Evolutionary conservation across 2,329 filamentous ascomycete genomes (phyloP).

Genomic region (Chaetothyriales sp.): DNA sequence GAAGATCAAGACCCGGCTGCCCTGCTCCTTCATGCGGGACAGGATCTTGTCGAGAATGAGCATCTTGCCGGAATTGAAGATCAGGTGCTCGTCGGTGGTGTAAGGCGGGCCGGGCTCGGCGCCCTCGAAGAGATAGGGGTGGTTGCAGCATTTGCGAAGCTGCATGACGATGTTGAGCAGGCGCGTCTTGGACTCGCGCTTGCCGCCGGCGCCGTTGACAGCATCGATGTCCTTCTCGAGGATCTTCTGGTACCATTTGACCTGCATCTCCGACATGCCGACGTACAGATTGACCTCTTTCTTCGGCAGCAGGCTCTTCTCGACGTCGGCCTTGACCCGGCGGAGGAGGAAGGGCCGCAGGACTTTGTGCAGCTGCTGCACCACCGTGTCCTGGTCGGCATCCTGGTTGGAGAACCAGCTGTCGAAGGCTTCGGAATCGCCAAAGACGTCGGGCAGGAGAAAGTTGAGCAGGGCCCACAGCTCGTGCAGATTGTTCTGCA

Average conservation of each 20-base stretch:
- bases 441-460: constrained; percentile 92
- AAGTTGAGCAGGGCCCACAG: constrained; percentile 97
- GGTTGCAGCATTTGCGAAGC: constrained; percentile 95
- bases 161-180: constrained; percentile 99
- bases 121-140: constrained; percentile 94
- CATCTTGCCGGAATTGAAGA: constrained; percentile 95
- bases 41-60: constrained; percentile 87
- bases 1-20: constrained; percentile 94
- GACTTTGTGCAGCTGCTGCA: constrained; percentile 88
- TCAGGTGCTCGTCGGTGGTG: constrained; percentile 90
- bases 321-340: constrained; percentile 92
- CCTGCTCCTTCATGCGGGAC: constrained; percentile 66
- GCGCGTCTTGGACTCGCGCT: constrained; percentile 93
- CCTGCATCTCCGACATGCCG: constrained; percentile 98
- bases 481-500: constrained; percentile 97
- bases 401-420: constrained; percentile 93
- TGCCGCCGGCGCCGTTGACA: constrained; percentile 90
- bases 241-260: constrained; percentile 99
- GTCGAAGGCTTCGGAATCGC: constrained; percentile 90
- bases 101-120: constrained; percentile 95
- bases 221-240: constrained; percentile 98
- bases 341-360: constrained; percentile 85
- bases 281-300: constrained; percentile 96
- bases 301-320: constrained; percentile 93
- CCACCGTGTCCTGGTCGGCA: constrained; percentile 84